Evolutionary conservation across 2,329 filamentous ascomycete species (phyloP).

Genomic region (Camillea tinctor): DNA sequence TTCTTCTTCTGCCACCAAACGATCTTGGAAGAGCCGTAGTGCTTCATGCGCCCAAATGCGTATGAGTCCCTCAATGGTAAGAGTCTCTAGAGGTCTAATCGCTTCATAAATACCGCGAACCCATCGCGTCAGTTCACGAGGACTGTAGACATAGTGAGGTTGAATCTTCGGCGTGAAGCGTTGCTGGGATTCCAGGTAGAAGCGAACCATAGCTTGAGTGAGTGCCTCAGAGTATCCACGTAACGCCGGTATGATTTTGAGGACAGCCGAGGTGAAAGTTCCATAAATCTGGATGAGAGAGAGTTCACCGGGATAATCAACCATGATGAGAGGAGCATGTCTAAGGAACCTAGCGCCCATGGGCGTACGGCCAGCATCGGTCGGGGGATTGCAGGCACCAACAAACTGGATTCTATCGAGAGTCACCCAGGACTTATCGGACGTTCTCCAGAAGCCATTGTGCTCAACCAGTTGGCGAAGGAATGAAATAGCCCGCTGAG

Average conservation of each 20-base stretch:
- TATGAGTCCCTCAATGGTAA: constrained; percentile 87
- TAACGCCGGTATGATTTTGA: constrained; percentile 95
- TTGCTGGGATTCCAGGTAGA: constrained; percentile 92
- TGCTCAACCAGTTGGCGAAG: constrained; percentile 96
- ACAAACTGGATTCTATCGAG: constrained; percentile 98
- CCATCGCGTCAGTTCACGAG: constrained; percentile 96
- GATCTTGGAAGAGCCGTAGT: constrained; percentile 92
- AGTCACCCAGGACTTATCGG: constrained; percentile 96
- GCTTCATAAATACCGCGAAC: constrained; percentile 97
- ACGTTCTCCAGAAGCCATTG: constrained; percentile 98
- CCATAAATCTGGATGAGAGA: constrained; percentile 97
- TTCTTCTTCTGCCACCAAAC: constrained; percentile 91
- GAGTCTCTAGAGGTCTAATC: constrained; percentile 83
- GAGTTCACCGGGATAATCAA: constrained; percentile 94
- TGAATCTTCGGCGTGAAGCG: constrained; percentile 96
- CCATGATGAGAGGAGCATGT: constrained; percentile 98
- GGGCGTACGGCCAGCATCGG: constrained; percentile 92
- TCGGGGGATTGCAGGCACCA: constrained; percentile 96
- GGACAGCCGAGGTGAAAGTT: constrained; percentile 92
- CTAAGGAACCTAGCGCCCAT: constrained; percentile 91
- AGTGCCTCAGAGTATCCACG: constrained; percentile 92
- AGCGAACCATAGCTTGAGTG: constrained; percentile 95
- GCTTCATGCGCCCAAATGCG: constrained; percentile 99
- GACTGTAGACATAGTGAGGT: constrained; percentile 98
- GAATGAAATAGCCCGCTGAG: constrained; percentile 96